Evolutionary conservation across 2,329 filamentous ascomycete species (phyloP), one percentile per base, ranked within the genome.

Genomic region (Colletotrichum sp.): DNA sequence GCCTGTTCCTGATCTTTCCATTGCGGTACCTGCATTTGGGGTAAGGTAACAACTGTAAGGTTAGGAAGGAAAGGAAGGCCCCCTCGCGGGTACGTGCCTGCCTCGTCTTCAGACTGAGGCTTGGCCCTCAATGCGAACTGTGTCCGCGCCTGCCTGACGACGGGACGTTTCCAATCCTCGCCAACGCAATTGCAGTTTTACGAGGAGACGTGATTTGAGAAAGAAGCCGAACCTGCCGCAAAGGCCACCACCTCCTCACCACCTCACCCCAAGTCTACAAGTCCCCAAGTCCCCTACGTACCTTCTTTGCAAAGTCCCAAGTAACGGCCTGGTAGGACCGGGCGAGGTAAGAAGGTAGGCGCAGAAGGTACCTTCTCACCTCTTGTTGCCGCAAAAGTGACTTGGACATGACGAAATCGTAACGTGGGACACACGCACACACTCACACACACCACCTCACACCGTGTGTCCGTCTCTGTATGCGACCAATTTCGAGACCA

Each of bases 121-220:
- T 75, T 67, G 49, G 69, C 69, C 22, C 62, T 62, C 72, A 75
- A 75, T 75, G 69, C 69, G 69, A 22, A 55, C 62, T 65, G 66
- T 70, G 66, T 70, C 62, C 34, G 62, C 32, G 15, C 44, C 44
- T 52, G 44, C 44, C 44, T 52, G 44, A 52, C 44, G 44, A 52
- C 44, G 44, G n/a, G 34, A 27, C 32, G 36, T 34, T 36, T 52
- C 29, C 27, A 25, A 49, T 66, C 34, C 63, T 49, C 44, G 34
- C 25, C 34, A 29, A 30, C 12, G 63, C 63, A 66, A 29, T 25
- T 49, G 63, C 34, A 66, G 36, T 66, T 49, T 66, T 66, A 30
- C 34, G 63, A 36, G 36, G 16, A 25, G 22, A 19, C 15, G 25
- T 44, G 63, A 65, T 65, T 65, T 65, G 63, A 36, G 27, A 65